Evolutionary conservation across 78 protist genomes (phyloP).

Genomic region (Polysphondylium violaceum): DNA sequence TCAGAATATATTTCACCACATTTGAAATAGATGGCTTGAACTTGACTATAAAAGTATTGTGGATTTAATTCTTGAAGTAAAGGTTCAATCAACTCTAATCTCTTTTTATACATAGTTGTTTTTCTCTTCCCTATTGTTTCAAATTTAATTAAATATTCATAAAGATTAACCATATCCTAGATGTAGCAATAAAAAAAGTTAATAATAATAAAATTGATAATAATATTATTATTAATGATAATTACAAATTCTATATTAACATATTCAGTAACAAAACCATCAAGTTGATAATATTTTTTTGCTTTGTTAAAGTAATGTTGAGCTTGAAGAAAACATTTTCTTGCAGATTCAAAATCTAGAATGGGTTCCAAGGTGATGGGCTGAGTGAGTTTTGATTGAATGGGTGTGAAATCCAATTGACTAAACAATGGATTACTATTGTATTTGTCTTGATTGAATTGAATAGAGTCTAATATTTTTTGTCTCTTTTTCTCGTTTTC

Average conservation of each 20-base stretch:
- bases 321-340: slow-evolving; percentile 24
- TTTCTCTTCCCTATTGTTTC: slow-evolving; percentile 13
- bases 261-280: slow-evolving; percentile 39
- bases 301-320: slow-evolving; percentile 34
- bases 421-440: slow-evolving; percentile 19
- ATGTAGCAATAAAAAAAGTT: background rate
- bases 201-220: background rate
- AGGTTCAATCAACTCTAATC: slow-evolving; percentile 21
- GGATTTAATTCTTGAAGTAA: slow-evolving; percentile 29
- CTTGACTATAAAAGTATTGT: background rate
- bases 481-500: slow-evolving; percentile 9
- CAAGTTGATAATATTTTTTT: slow-evolving; percentile 21
- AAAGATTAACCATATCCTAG: slow-evolving; percentile 11
- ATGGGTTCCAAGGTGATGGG: background rate
- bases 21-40: slow-evolving; percentile 10
- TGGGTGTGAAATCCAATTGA: slow-evolving; percentile 4
- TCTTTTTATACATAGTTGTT: slow-evolving; percentile 11
- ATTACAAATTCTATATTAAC: slow-evolving; percentile 25
- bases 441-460: slow-evolving; percentile 2
- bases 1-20: slow-evolving; percentile 20
- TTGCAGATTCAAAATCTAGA: background rate
- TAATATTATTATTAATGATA: background rate
- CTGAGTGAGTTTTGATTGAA: background rate
- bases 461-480: background rate
- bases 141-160: slow-evolving; percentile 15